phyloP scores from a whole-genome alignment of 2,329 filamentous ascomycete genomes.

The Pseudogymnoascus pannorum region DNA sequence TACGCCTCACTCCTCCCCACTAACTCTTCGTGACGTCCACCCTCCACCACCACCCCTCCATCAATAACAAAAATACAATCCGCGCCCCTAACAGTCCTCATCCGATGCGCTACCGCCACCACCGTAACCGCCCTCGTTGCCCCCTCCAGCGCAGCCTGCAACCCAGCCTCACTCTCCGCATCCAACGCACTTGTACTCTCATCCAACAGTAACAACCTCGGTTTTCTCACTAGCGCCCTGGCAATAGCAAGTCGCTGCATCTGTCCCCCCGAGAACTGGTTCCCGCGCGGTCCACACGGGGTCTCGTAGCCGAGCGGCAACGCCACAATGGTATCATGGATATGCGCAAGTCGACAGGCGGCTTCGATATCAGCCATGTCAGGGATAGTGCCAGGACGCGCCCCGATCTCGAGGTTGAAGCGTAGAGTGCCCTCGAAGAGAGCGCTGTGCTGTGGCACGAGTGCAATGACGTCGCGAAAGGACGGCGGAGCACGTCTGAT shows the following conservation, averaged over 20 bases:
- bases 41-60: slow-evolving; percentile 44
- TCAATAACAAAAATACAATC: slow-evolving; percentile 52
- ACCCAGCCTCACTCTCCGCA: slow-evolving; percentile 53
- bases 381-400: slow-evolving; percentile 45
- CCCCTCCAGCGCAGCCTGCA: slow-evolving; percentile 59
- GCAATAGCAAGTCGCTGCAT: slow-evolving; percentile 73
- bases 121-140: slow-evolving; percentile 46
- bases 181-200: slow-evolving; percentile 77
- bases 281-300: slow-evolving; percentile 63
- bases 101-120: slow-evolving; percentile 50
- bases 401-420: slow-evolving; percentile 51
- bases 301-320: slow-evolving; percentile 62
- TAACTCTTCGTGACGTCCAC: slow-evolving; percentile 46
- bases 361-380: slow-evolving; percentile 55
- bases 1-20: slow-evolving; percentile 44
- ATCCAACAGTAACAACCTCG: slow-evolving; percentile 68
- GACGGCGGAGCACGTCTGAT: slow-evolving; percentile 37
- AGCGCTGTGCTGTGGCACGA: slow-evolving; percentile 50
- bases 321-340: slow-evolving; percentile 58
- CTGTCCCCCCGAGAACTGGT: slow-evolving; percentile 70
- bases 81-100: slow-evolving; percentile 49
- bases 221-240: slow-evolving; percentile 63
- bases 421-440: slow-evolving; percentile 49
- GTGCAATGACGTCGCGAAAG: slow-evolving; percentile 42
- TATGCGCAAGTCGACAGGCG: slow-evolving; percentile 60